Evolutionary conservation across 352 stramenopile species (phyloP), one percentile per base, ranked within the genome.

Genomic region (Pelagophyceae sp.): DNA sequence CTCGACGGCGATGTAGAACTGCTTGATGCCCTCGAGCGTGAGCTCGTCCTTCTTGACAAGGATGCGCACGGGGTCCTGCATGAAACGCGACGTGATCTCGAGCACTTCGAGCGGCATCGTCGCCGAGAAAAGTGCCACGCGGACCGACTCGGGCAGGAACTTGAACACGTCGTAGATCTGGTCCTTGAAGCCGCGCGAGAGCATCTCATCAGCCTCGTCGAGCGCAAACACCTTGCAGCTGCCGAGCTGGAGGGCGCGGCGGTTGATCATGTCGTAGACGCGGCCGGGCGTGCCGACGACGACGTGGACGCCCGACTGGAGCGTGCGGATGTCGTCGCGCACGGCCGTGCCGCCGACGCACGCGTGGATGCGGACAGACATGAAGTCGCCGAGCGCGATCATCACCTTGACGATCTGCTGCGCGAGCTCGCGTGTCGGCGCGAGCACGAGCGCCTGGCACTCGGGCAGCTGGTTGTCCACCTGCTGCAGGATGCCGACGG

Each of bases 81-180:
- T 99, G 87, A 99, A 99, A 76, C 89, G 87, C 75, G 95, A 92
- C 3, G 96, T 99, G 27, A 99, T 94, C 79, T 99, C 96, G 31
- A 99, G 88, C 76, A 99, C 96, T 75, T 99, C 96, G 54, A 98
- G 85, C 51, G 97, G 96, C 95, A 99, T 99, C 63, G 97, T 99
- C 38, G 97, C 97, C 31, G 91, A 98, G 85, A 99, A 99, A 40
- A 99, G 89, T 35, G 93, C 96, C 51, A 99, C 95, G 87, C 99
- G 95, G 29, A 93, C 93, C 81, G 94, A 92, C 86, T 98, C 93
- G 27, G 96, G 96, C 76, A 99, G 89, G 88, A 98, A 99, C 77
- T 97, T 95, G 89, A 99, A 99, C 45, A 99, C 96, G 70, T 99
- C 95, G 88, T 99, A 99, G 85, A 99, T 99, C 87, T 99, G 95